Evolutionary conservation across 441 rosid genomes (phyloP).

Genomic region (Adansonia rubrostipa): DNA sequence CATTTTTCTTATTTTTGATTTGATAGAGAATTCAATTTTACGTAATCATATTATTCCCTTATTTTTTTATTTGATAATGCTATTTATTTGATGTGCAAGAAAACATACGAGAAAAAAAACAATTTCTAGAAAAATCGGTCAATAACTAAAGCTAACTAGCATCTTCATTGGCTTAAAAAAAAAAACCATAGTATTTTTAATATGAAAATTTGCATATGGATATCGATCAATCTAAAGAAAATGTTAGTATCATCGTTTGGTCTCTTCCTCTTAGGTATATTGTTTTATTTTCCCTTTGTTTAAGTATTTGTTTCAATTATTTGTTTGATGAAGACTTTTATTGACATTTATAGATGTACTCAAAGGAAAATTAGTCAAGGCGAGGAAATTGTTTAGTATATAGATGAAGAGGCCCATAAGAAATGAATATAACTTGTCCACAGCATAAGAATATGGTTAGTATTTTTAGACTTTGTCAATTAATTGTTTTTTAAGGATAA

Average conservation of each 20-base stretch:
- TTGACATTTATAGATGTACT: slow-evolving; percentile 45
- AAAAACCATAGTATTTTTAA: slow-evolving; percentile 60
- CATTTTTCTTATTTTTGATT: too few species aligned
- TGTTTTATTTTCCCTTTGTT: background rate
- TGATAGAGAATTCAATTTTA: too few species aligned
- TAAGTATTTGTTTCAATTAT: background rate
- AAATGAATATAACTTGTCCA: slow-evolving; percentile 77
- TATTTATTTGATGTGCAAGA: too few species aligned
- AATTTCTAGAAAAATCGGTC: slow-evolving; percentile 65
- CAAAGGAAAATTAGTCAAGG: slow-evolving; percentile 97
- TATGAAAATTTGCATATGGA: slow-evolving; percentile 49
- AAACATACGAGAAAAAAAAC: slow-evolving; percentile 36
- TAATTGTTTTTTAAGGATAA: background rate
- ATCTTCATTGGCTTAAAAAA: slow-evolving; percentile 86
- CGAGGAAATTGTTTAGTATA: slow-evolving; percentile 98
- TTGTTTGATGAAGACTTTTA: slow-evolving; percentile 24
- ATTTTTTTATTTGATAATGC: too few species aligned
- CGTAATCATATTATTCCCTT: too few species aligned
- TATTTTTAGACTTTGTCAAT: slow-evolving; percentile 8
- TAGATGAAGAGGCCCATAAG: slow-evolving; percentile 92
- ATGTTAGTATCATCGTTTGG: slow-evolving; percentile 91
- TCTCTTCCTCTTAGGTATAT: slow-evolving; percentile 91
- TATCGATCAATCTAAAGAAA: slow-evolving; percentile 75
- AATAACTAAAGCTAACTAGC: slow-evolving; percentile 94
- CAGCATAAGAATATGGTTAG: slow-evolving; percentile 94